Evolutionary conservation across 306 rosid genomes (phyloP).

Genomic region (Castanea mollissima): DNA sequence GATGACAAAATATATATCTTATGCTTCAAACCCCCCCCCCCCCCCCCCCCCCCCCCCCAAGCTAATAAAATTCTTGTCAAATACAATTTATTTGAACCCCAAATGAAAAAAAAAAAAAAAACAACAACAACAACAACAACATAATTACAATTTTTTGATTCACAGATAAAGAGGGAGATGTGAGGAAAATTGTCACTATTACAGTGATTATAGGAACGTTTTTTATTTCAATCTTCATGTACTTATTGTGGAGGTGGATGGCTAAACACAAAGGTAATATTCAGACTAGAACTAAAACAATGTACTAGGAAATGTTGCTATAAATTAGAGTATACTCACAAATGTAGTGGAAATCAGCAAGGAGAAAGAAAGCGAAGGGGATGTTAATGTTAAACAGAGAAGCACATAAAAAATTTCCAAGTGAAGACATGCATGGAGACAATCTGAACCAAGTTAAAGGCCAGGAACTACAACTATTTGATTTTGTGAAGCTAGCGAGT

Average conservation of each 20-base stretch:
- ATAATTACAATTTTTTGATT: background rate
- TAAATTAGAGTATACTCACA: background rate
- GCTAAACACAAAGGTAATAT: constrained; percentile 9
- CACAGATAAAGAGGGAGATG: background rate
- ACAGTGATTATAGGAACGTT: constrained; percentile 9
- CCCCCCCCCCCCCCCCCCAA: too few species aligned
- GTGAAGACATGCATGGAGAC: background rate
- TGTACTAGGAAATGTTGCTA: background rate
- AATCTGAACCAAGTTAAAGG: constrained; percentile 11
- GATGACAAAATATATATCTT: too few species aligned
- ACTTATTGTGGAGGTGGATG: constrained; percentile 17
- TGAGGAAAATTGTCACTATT: background rate
- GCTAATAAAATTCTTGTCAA: too few species aligned
- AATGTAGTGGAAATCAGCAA: background rate
- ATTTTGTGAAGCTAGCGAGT: constrained; percentile 1
- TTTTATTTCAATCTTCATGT: background rate
- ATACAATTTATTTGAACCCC: too few species aligned
- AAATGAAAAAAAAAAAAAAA: too few species aligned
- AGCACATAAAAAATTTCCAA: background rate
- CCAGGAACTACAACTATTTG: constrained; percentile 24
- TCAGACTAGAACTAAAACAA: background rate
- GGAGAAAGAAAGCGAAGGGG: background rate
- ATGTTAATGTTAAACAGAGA: background rate
- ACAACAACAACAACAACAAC: too few species aligned
- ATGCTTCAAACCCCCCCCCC: too few species aligned